These are phyloP conservation scores for Aspergillus chevalieri DNA, from an alignment of 2,329 filamentous ascomycete genomes.

Conservation along the genomic window DNA sequence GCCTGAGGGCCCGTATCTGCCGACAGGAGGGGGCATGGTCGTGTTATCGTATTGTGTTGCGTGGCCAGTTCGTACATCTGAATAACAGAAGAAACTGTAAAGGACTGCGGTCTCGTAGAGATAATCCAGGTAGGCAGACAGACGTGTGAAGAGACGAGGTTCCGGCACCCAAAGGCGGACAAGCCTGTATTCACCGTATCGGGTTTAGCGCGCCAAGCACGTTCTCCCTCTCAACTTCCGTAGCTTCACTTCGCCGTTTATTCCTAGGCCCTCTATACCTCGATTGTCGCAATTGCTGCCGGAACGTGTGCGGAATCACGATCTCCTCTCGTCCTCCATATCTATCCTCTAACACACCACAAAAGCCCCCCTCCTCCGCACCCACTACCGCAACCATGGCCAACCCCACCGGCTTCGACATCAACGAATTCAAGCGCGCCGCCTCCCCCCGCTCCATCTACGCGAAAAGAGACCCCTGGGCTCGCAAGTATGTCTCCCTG, in stretches of 20 bases:
- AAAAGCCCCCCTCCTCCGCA: constrained; percentile 1
- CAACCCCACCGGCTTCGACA: constrained; percentile 88
- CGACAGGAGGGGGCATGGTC: constrained; percentile 54
- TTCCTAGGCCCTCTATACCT: background rate
- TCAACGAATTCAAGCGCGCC: constrained; percentile 69
- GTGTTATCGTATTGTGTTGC: background rate
- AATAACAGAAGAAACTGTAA: background rate
- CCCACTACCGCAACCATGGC: constrained; percentile 44
- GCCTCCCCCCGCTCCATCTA: constrained; percentile 52
- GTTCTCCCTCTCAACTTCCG: constrained; percentile 14
- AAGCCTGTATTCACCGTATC: constrained; percentile 17
- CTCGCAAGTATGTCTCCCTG: constrained; percentile 47
- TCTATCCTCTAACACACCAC: constrained; percentile 4
- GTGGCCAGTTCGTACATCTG: background rate
- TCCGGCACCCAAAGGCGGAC: constrained; percentile 20
- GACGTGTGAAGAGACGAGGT: background rate
- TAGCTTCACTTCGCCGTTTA: constrained; percentile 9
- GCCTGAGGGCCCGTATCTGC: constrained; percentile 54
- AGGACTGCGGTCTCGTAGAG: background rate
- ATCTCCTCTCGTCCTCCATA: constrained; percentile 1
- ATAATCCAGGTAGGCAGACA: background rate
- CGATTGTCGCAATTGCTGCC: constrained; percentile 7
- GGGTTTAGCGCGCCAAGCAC: constrained; percentile 30
- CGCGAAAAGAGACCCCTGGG: constrained; percentile 56
- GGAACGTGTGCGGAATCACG: constrained; percentile 4